A percentile compares a stretch with the other conserved stretches of the same genome.
These are phyloP conservation scores for Neurospora sp. DNA, from an alignment of 495 filamentous ascomycete species.

Conservation along the genomic window DNA sequence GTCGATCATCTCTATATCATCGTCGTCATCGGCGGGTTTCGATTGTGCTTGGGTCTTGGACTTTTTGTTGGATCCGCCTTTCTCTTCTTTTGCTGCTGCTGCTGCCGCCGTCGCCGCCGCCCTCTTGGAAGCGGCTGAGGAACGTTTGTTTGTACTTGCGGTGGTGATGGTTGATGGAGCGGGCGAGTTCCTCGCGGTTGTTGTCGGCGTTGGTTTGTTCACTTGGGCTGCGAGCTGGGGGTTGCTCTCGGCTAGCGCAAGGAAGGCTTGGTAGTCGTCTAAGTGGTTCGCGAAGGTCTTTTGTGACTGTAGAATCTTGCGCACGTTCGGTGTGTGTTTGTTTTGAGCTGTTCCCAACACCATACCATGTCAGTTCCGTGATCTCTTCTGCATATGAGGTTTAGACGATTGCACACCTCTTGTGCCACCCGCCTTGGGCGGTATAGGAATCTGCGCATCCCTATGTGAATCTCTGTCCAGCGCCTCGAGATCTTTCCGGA, in stretches of 20 bases:
- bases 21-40: constrained; percentile 13
- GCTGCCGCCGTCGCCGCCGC: constrained; percentile 2
- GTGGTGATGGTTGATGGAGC: constrained; percentile 1
- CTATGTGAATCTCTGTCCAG: constrained; percentile 71
- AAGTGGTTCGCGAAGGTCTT: constrained; percentile 90
- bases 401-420: constrained; percentile 9
- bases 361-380: neutral
- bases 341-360: constrained; percentile 14
- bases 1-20: constrained; percentile 29
- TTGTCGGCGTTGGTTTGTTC: constrained; percentile 10
- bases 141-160: constrained; percentile 11
- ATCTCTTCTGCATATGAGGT: neutral
- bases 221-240: constrained; percentile 16
- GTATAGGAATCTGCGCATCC: constrained; percentile 60
- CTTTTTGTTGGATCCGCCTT: constrained; percentile 2
- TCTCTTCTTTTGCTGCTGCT: constrained; percentile 16
- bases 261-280: constrained; percentile 72
- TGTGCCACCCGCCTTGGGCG: constrained; percentile 24
- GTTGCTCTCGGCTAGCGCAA: constrained; percentile 37
- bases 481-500: constrained; percentile 64
- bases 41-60: constrained; percentile 16
- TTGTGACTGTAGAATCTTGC: constrained; percentile 79
- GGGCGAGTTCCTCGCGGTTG: constrained; percentile 12
- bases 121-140: constrained; percentile 12
- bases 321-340: constrained; percentile 71